These are phyloP conservation scores for Tulasnella sp. DNA, from an alignment of 768 basidiomycete species.

Conservation along the genomic window DNA sequence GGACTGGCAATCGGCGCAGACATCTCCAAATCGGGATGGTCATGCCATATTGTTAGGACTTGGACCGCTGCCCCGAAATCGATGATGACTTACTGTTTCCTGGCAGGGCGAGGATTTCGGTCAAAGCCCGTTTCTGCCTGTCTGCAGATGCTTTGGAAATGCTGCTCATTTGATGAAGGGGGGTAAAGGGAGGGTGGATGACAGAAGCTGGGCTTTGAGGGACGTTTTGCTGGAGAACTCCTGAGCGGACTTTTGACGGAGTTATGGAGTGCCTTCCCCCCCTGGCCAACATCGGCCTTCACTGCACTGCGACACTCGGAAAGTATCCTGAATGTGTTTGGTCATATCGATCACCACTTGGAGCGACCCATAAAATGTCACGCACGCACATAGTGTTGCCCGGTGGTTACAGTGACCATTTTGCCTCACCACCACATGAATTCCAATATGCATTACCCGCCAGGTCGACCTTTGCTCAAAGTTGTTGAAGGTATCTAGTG, in stretches of 20 bases:
- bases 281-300: background rate
- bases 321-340: too few species aligned
- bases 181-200: background rate
- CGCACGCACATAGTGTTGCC: too few species aligned
- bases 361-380: too few species aligned
- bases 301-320: background rate
- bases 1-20: constrained; percentile 90
- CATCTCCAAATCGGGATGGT: constrained; percentile 55
- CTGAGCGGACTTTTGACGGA: background rate
- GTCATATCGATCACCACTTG: too few species aligned
- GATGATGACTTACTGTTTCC: constrained; percentile 65
- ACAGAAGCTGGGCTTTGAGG: background rate
- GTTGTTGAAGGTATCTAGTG: too few species aligned
- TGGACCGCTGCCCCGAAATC: background rate
- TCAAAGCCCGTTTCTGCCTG: constrained; percentile 59
- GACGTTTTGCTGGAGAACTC: background rate
- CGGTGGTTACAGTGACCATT: too few species aligned
- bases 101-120: constrained; percentile 65
- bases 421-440: too few species aligned
- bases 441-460: too few species aligned
- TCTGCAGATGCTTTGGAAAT: constrained; percentile 41
- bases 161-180: background rate
- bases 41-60: constrained; percentile 7
- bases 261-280: background rate
- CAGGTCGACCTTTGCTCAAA: too few species aligned